A percentile compares a stretch with the other conserved stretches of the same genome.
phyloP scores from a whole-genome alignment of 1,284 basidiomycete species.

The Papiliotrema laurentii region DNA sequence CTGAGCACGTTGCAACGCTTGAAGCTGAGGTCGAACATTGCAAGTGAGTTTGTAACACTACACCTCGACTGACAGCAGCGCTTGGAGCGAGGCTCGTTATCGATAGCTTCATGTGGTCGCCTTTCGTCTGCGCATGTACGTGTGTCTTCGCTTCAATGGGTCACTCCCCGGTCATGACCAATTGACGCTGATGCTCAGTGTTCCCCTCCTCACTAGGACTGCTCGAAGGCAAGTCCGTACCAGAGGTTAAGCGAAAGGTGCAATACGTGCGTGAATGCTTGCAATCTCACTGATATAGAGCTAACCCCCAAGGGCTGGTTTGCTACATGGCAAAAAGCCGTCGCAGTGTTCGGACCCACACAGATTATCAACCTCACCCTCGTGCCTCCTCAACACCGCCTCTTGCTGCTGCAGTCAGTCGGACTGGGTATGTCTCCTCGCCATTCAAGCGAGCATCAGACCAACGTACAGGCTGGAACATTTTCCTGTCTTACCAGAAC shows the following conservation, averaged over 20 bases:
- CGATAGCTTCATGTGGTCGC: constrained; percentile 35
- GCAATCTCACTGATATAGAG: neutral
- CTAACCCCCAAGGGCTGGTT: constrained; percentile 21
- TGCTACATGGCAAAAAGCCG: constrained; percentile 32
- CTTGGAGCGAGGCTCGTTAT: constrained; percentile 21
- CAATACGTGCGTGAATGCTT: constrained; percentile 21
- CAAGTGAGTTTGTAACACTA: constrained; percentile 14
- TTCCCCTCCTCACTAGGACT: constrained; percentile 41
- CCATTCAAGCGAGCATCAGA: neutral
- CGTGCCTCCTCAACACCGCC: constrained; percentile 73
- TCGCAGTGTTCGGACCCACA: constrained; percentile 67
- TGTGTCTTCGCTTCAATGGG: neutral
- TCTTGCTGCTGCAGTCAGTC: constrained; percentile 69
- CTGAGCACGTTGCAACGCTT: constrained; percentile 23
- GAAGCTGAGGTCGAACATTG: constrained; percentile 21
- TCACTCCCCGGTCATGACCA: too few relatives aligned
- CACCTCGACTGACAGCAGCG: constrained; percentile 11
- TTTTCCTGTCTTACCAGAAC: constrained; percentile 36
- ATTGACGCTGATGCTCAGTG: constrained; percentile 14
- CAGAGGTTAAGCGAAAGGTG: constrained; percentile 39
- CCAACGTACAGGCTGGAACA: constrained; percentile 56
- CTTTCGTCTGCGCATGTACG: constrained; percentile 34
- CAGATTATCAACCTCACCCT: constrained; percentile 76
- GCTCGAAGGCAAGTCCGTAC: constrained; percentile 37
- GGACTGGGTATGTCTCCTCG: constrained; percentile 56